phyloP scores from a whole-genome alignment of 1,284 basidiomycete species.

The Rhodotorula glutinis region DNA sequence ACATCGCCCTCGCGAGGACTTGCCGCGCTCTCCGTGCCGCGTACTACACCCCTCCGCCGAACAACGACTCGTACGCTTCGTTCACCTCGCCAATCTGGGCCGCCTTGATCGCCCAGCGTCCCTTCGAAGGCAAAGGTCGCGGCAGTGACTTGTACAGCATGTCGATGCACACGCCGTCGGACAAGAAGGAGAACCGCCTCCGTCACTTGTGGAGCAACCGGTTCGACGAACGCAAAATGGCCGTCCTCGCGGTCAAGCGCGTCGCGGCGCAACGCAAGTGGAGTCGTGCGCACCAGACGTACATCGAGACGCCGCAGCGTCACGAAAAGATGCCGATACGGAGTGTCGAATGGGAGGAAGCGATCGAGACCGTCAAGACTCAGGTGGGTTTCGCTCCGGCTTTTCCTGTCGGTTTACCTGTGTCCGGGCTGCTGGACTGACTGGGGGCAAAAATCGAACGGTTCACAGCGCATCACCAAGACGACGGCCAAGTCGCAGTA shows the following conservation, averaged over 20 bases:
- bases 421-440: not conserved
- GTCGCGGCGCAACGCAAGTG: not conserved
- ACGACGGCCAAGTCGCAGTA: constrained; percentile 23
- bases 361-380: not conserved
- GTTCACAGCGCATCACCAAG: constrained; percentile 25
- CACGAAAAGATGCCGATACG: not conserved
- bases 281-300: not conserved
- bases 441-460: too few relatives aligned
- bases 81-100: constrained; percentile 6
- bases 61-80: not conserved
- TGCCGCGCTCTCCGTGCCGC: constrained; percentile 20
- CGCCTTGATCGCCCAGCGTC: constrained; percentile 10
- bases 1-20: constrained; percentile 24
- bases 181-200: not conserved
- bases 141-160: not conserved
- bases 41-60: constrained; percentile 16
- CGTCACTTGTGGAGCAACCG: constrained; percentile 12
- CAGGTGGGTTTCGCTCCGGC: constrained; percentile 3
- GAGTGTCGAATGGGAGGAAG: constrained; percentile 13
- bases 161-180: not conserved
- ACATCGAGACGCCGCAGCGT: too few relatives aligned
- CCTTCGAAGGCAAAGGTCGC: constrained; percentile 1
- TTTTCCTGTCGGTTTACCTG: not conserved
- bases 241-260: not conserved
- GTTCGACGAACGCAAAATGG: not conserved